Percentiles rank a stretch among this genome's conserved stretches.
Conservation (phyloP, 1,284 basidiomycete genomes). For the Schizophyllum amplum region DNA sequence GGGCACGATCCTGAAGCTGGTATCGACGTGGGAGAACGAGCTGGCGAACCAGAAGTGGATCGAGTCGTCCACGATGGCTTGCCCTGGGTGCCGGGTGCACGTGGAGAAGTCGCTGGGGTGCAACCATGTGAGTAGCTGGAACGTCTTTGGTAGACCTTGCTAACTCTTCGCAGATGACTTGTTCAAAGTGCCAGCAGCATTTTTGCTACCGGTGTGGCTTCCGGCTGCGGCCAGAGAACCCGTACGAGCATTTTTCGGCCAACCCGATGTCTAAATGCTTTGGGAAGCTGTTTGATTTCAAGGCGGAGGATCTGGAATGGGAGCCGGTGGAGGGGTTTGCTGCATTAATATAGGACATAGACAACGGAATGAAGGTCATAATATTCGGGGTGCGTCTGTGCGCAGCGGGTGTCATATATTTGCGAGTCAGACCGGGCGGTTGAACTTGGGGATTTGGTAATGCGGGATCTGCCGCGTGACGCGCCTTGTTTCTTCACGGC, state of each 20-base stretch:
- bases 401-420: no score
- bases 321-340: conserved; percentile 43
- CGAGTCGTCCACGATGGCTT: conserved; percentile 50
- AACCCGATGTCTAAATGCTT: conserved; percentile 43
- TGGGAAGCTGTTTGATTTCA: conserved; percentile 57
- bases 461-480: no score
- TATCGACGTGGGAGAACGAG: conserved; percentile 57
- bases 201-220: conserved; percentile 74
- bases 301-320: conserved; percentile 40
- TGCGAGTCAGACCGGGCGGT: no score
- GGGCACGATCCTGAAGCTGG: conserved; percentile 45
- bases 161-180: conserved; percentile 52
- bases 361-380: no score
- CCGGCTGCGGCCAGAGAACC: conserved; percentile 40
- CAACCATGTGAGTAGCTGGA: conserved; percentile 56
- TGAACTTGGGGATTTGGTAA: no score
- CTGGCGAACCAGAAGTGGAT: conserved; percentile 60
- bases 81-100: conserved; percentile 58
- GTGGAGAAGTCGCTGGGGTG: conserved; percentile 72
- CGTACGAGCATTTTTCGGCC: conserved; percentile 64
- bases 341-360: no score
- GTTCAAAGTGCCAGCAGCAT: conserved; percentile 56
- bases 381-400: no score
- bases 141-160: conserved; percentile 4
- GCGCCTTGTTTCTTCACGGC: no score